Evolutionary conservation across 176 grass and related monocot species (phyloP).

Genomic region (Bonia amplexicaulis): DNA sequence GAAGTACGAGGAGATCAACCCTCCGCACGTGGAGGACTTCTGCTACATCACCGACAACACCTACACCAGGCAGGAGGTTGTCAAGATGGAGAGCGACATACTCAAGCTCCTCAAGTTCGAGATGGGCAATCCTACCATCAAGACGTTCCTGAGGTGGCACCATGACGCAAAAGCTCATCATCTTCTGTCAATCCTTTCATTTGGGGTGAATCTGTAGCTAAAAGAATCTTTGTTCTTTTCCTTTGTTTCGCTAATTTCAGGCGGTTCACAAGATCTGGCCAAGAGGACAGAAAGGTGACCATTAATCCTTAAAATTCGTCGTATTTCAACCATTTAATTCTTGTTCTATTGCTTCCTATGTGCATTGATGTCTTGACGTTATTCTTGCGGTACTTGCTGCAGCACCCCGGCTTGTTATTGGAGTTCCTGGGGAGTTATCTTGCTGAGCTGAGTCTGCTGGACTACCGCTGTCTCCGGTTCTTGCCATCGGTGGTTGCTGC

Average conservation of each 20-base stretch:
- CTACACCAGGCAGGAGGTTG: constrained; percentile 77
- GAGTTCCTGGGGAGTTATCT: constrained; percentile 73
- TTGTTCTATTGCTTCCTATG: background rate
- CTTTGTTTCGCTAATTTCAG: constrained; percentile 33
- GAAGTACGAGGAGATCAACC: constrained; percentile 89
- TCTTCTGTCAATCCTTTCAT: background rate
- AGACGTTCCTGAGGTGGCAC: constrained; percentile 69
- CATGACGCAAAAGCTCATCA: background rate
- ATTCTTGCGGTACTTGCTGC: constrained; percentile 14
- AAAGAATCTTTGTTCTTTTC: background rate
- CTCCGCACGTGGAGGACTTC: constrained; percentile 78
- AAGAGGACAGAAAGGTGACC: constrained; percentile 57
- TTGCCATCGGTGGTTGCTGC: constrained; percentile 85
- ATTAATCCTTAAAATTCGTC: background rate
- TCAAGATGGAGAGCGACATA: constrained; percentile 89
- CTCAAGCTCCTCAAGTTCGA: constrained; percentile 86
- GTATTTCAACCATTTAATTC: background rate
- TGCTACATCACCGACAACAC: constrained; percentile 98
- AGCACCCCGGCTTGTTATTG: constrained; percentile 49
- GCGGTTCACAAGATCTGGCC: constrained; percentile 51
- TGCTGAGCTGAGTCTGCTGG: constrained; percentile 77
- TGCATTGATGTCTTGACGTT: constrained; percentile 22
- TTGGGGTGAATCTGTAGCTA: background rate
- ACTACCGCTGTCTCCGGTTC: constrained; percentile 70
- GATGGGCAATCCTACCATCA: constrained; percentile 79